Conservation (phyloP, 345 rosid species). For the Mercurialis annua region DNA sequence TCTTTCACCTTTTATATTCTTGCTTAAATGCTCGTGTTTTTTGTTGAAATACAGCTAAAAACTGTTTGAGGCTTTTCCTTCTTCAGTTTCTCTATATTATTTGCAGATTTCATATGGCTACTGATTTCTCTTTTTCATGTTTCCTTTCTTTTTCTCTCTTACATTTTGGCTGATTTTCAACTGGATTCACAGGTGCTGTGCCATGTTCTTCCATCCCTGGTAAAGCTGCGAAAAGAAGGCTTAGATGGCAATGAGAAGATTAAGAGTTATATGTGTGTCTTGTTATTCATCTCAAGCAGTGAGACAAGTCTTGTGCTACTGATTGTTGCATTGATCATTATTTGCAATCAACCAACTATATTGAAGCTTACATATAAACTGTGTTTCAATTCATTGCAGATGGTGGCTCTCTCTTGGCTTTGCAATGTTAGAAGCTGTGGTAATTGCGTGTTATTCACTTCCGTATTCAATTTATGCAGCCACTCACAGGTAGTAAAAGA, state of each 20-base stretch:
- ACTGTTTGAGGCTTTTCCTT: not conserved
- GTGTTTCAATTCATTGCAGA: constrained; percentile 43
- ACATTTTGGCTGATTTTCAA: constrained; percentile 13
- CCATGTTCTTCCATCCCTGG: constrained; percentile 83
- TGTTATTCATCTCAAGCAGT: constrained; percentile 64
- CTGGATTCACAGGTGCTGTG: constrained; percentile 64
- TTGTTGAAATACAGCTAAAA: not conserved
- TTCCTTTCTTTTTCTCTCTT: not conserved
- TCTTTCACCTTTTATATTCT: not conserved
- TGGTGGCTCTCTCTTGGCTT: constrained; percentile 95
- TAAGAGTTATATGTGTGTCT: constrained; percentile 98
- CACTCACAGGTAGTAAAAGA: constrained; percentile 52
- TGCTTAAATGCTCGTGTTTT: not conserved
- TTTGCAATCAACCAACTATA: constrained; percentile 11
- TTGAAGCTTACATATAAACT: not conserved
- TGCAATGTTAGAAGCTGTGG: constrained; percentile 77
- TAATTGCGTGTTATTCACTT: constrained; percentile 78
- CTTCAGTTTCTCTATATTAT: not conserved
- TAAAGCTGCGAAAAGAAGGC: constrained; percentile 94
- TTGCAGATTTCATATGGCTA: not conserved
- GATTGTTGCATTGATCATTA: constrained; percentile 18
- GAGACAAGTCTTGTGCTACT: constrained; percentile 49
- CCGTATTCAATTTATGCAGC: constrained; percentile 83
- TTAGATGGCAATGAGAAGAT: constrained; percentile 95
- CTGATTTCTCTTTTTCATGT: not conserved